A percentile compares a stretch with the other conserved stretches of the same genome.
Evolutionary conservation across 768 basidiomycete species (phyloP).

Genomic region (Rhodosporidiobolus sp.): DNA sequence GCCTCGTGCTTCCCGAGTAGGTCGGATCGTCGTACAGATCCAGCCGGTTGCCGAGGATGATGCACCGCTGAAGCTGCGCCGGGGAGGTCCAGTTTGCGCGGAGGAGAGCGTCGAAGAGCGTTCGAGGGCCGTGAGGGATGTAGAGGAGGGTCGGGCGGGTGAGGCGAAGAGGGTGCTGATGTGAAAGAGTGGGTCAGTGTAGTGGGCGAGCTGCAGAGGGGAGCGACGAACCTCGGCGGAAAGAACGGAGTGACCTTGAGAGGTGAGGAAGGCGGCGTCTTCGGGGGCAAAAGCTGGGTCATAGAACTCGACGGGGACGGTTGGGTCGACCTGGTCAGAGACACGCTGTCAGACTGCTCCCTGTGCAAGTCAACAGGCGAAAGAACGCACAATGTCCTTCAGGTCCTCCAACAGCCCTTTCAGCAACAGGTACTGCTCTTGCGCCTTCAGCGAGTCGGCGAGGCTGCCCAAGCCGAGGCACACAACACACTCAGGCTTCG

Average conservation of each 20-base stretch:
- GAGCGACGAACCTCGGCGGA: slow-evolving; percentile 8
- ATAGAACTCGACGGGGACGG: slow-evolving; percentile 15
- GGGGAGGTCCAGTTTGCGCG: slow-evolving; percentile 24
- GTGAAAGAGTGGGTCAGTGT: neutral
- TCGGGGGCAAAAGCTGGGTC: slow-evolving; percentile 34
- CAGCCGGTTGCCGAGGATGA: slow-evolving; percentile 40
- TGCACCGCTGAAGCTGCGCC: slow-evolving; percentile 1
- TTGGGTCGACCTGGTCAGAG: neutral
- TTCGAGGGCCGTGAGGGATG: slow-evolving; percentile 44
- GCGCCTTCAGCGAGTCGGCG: slow-evolving; percentile 31
- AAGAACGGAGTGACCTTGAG: slow-evolving; percentile 14
- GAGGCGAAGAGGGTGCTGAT: slow-evolving; percentile 19
- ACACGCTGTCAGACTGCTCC: no score
- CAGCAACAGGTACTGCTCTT: slow-evolving; percentile 37
- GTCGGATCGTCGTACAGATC: slow-evolving; percentile 42
- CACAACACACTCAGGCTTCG: slow-evolving; percentile 12
- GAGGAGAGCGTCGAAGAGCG: slow-evolving; percentile 39
- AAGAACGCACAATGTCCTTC: neutral
- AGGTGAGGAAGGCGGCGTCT: slow-evolving; percentile 12
- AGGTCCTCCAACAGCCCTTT: slow-evolving; percentile 23
- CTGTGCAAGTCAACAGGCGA: no score
- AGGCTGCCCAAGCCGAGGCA: slow-evolving; percentile 39
- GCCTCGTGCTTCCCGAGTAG: slow-evolving; percentile 5
- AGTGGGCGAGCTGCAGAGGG: neutral
- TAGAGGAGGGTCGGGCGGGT: slow-evolving; percentile 36